Conservation (phyloP, 2,329 filamentous ascomycete species). For the Xylaria sp. region DNA sequence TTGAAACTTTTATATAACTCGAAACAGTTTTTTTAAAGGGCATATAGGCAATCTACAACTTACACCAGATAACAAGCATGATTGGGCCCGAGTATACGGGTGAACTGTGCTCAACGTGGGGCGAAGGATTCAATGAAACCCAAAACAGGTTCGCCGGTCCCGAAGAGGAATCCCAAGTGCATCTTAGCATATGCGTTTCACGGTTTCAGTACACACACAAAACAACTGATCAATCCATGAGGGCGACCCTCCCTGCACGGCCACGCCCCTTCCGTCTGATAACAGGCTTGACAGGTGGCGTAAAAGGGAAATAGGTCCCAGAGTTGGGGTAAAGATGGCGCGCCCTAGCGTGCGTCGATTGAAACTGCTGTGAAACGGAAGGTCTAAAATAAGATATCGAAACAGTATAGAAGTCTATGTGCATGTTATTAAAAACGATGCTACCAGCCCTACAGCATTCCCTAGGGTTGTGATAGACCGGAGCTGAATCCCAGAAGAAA, state of each 20-base stretch:
- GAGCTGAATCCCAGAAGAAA: neutral
- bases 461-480: neutral
- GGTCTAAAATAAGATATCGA: constrained; percentile 2
- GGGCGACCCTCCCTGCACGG: neutral
- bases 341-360: neutral
- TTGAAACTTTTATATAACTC: neutral
- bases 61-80: neutral
- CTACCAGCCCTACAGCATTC: neutral
- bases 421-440: neutral
- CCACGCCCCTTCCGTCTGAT: constrained; percentile 9
- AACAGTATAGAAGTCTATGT: constrained; percentile 3
- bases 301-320: neutral
- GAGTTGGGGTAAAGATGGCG: neutral
- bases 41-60: neutral
- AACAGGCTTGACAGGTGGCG: neutral
- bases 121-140: neutral
- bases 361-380: constrained; percentile 12
- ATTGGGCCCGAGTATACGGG: neutral
- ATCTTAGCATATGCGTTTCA: constrained; percentile 1
- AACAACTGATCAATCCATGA: neutral
- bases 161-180: neutral
- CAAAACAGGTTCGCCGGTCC: neutral
- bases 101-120: neutral
- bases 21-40: neutral
- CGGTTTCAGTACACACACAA: neutral